Percentiles rank a stretch among this genome's conserved stretches.
Conservation (phyloP, 371 early-diverging fungal species). For the Nosema bombycis region DNA sequence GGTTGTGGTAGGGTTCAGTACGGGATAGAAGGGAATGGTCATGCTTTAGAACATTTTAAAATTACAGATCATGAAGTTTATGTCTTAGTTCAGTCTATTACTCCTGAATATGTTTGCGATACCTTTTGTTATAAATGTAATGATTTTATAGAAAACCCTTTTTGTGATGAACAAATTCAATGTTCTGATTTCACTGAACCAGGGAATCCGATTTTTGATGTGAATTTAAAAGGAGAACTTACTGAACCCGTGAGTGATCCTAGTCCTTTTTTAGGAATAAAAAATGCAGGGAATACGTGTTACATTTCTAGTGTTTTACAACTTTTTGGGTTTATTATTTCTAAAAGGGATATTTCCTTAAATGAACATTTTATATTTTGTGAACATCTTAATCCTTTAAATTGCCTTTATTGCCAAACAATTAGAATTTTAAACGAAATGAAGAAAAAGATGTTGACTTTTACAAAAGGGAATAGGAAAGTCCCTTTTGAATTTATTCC, state of each 20-base stretch:
- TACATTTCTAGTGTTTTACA: conserved; percentile 62
- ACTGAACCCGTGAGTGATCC: not conserved
- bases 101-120: conserved; percentile 25
- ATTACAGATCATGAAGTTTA: conserved; percentile 74
- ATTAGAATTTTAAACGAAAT: conserved; percentile 45
- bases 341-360: conserved; percentile 22
- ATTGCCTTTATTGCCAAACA: conserved; percentile 63
- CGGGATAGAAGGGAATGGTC: conserved; percentile 96
- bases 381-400: conserved; percentile 43
- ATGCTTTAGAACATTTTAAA: conserved; percentile 79
- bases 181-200: not conserved
- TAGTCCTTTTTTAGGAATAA: conserved; percentile 54
- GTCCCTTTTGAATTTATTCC: not conserved
- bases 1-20: conserved; percentile 75
- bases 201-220: not conserved
- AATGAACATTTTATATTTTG: conserved; percentile 48
- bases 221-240: not conserved
- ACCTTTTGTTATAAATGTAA: conserved; percentile 60
- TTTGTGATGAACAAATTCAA: conserved; percentile 5
- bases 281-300: conserved; percentile 62
- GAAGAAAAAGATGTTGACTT: not conserved
- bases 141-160: conserved; percentile 8
- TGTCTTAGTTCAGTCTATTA: conserved; percentile 62
- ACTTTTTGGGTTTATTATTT: conserved; percentile 42
- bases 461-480: too few relatives aligned